phyloP scores from a whole-genome alignment of 306 rosid genomes.

The Parietaria judaica region DNA sequence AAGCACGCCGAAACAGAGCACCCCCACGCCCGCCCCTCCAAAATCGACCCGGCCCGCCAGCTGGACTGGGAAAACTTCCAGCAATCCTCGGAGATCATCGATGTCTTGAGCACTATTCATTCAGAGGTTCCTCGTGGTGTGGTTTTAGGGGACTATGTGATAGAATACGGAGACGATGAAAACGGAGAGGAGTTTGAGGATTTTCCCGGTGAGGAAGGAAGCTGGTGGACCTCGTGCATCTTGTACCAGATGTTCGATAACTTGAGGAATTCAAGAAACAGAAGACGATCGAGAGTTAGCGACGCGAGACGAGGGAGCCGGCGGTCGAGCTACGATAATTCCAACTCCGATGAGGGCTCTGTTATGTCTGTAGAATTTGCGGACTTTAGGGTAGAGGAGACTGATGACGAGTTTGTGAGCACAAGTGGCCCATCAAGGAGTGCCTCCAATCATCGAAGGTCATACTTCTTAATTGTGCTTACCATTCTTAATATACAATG shows the following conservation, averaged over 20 bases:
- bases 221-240: conserved; percentile 98
- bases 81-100: conserved; percentile 91
- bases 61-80: conserved; percentile 99
- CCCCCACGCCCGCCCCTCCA: conserved; percentile 84
- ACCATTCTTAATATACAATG: not conserved
- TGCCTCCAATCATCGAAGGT: conserved; percentile 69
- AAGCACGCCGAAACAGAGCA: conserved; percentile 75
- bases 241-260: conserved; percentile 84
- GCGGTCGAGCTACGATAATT: conserved; percentile 62
- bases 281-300: conserved; percentile 69
- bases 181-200: conserved; percentile 78
- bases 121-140: conserved; percentile 88
- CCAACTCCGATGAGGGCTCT: conserved; percentile 80
- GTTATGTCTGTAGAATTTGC: conserved; percentile 61
- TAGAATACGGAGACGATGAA: conserved; percentile 87
- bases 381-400: conserved; percentile 64
- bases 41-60: conserved; percentile 84
- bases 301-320: conserved; percentile 61
- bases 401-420: conserved; percentile 58
- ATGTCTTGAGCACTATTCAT: conserved; percentile 93
- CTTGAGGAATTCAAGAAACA: conserved; percentile 75
- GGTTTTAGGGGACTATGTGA: conserved; percentile 89
- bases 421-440: conserved; percentile 50
- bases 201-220: conserved; percentile 74
- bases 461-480: conserved; percentile 12